Conservation (phyloP, 441 rosid genomes). For the Capsella rubella region DNA sequence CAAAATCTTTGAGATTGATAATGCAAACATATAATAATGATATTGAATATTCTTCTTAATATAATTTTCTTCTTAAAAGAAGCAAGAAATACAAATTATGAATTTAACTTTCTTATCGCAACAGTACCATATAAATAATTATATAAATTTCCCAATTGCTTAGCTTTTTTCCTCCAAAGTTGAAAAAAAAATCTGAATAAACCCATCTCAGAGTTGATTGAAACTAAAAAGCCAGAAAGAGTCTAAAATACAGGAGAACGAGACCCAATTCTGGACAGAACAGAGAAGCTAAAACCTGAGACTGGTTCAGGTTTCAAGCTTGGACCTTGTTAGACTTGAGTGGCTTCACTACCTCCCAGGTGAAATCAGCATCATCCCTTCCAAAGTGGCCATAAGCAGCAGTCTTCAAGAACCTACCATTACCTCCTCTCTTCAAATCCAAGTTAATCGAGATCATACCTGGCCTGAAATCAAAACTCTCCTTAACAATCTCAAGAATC, state of each 20-base stretch:
- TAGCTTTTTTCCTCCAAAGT: slow-evolving; percentile 11
- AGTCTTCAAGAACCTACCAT: slow-evolving; percentile 58
- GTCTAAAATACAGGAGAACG: slow-evolving; percentile 23
- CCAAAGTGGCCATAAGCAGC: slow-evolving; percentile 63
- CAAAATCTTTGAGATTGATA: slow-evolving; percentile 17
- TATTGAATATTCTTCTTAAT: slow-evolving; percentile 14
- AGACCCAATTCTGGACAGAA: background rate
- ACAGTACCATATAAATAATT: slow-evolving; percentile 20
- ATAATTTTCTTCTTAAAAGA: slow-evolving; percentile 22
- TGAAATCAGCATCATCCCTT: slow-evolving; percentile 58
- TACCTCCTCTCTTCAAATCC: slow-evolving; percentile 60
- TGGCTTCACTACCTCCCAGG: slow-evolving; percentile 61
- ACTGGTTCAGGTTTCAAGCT: slow-evolving; percentile 39
- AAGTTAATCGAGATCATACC: slow-evolving; percentile 60
- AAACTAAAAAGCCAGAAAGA: slow-evolving; percentile 2
- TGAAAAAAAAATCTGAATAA: slow-evolving; percentile 22
- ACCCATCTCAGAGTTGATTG: slow-evolving; percentile 28
- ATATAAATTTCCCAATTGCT: slow-evolving; percentile 19
- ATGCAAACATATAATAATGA: slow-evolving; percentile 14
- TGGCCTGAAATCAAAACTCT: slow-evolving; percentile 56
- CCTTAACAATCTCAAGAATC: slow-evolving; percentile 55
- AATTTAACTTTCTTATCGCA: slow-evolving; percentile 27
- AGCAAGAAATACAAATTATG: slow-evolving; percentile 37
- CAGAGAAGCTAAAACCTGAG: slow-evolving; percentile 12
- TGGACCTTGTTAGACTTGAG: slow-evolving; percentile 54